Percentiles rank a stretch among this genome's conserved stretches.
Evolutionary conservation across 2,329 filamentous ascomycete genomes (phyloP).

Genomic region (Alternaria alternata): DNA sequence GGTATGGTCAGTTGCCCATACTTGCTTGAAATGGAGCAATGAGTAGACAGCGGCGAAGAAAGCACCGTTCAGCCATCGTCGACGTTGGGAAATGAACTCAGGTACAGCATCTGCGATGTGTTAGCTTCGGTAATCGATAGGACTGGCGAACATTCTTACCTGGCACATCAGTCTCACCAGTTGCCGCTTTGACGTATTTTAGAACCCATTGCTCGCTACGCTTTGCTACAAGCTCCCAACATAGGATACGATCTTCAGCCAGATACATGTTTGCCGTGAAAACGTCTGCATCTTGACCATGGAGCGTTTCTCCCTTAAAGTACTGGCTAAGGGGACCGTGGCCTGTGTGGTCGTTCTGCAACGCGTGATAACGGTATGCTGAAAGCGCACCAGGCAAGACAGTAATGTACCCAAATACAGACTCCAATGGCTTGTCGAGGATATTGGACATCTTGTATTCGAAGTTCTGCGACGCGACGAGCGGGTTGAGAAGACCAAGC

Average conservation of each 20-base stretch:
- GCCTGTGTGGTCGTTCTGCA: slow-evolving; percentile 96
- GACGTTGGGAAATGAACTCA: slow-evolving; percentile 95
- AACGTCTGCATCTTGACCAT: slow-evolving; percentile 94
- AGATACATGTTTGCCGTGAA: slow-evolving; percentile 98
- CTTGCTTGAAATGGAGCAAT: slow-evolving; percentile 90
- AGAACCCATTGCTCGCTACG: slow-evolving; percentile 93
- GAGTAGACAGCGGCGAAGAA: slow-evolving; percentile 99
- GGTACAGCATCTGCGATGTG: slow-evolving; percentile 76
- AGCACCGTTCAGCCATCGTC: slow-evolving; percentile 96
- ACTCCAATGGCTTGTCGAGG: slow-evolving; percentile 94
- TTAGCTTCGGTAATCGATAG: slow-evolving; percentile 9
- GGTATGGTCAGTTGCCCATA: slow-evolving; percentile 93
- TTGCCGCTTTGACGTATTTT: slow-evolving; percentile 97
- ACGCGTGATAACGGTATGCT: slow-evolving; percentile 92
- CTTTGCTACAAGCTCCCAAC: slow-evolving; percentile 96
- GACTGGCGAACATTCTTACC: slow-evolving; percentile 64
- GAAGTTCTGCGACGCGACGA: slow-evolving; percentile 97
- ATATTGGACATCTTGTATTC: slow-evolving; percentile 99
- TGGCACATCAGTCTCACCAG: slow-evolving; percentile 96
- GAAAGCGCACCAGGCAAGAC: slow-evolving; percentile 94
- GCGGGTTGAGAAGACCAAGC: slow-evolving; percentile 84
- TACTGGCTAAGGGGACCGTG: slow-evolving; percentile 97
- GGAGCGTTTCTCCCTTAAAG: slow-evolving; percentile 97
- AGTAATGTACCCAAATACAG: slow-evolving; percentile 97
- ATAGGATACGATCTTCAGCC: slow-evolving; percentile 87